Conservation (phyloP, 2,329 filamentous ascomycete species). For the Aspergillus bombycis region DNA sequence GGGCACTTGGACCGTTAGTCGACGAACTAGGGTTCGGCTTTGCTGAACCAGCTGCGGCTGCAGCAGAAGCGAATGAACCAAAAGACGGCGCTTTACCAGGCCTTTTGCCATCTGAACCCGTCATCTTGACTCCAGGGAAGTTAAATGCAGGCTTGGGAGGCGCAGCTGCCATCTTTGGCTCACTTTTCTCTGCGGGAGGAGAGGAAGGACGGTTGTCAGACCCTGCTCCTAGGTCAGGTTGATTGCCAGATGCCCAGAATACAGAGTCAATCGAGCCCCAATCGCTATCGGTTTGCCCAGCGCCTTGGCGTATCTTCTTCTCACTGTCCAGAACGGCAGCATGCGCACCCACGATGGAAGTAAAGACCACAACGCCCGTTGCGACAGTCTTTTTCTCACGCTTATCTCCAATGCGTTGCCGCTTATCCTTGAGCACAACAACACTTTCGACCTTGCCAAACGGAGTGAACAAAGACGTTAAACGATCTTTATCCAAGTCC, state of each 20-base stretch:
- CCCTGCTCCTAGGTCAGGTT: slow-evolving; percentile 49
- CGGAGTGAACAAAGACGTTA: slow-evolving; percentile 52
- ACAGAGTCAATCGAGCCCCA: slow-evolving; percentile 58
- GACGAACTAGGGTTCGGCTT: slow-evolving; percentile 30
- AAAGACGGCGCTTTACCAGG: slow-evolving; percentile 45
- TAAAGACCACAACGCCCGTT: slow-evolving; percentile 60
- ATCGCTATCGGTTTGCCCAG: slow-evolving; percentile 38
- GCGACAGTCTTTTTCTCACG: slow-evolving; percentile 56
- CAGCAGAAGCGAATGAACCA: slow-evolving; percentile 43
- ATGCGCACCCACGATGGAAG: slow-evolving; percentile 61
- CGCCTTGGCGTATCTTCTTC: slow-evolving; percentile 33
- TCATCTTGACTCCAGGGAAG: slow-evolving; percentile 38
- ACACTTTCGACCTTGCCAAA: slow-evolving; percentile 63
- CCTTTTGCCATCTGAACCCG: slow-evolving; percentile 21
- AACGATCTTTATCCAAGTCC: slow-evolving; percentile 51
- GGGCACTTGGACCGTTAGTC: slow-evolving; percentile 32
- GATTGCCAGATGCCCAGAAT: slow-evolving; percentile 57
- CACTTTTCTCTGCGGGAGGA: slow-evolving; percentile 16
- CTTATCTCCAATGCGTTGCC: slow-evolving; percentile 52
- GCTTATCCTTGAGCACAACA: slow-evolving; percentile 60
- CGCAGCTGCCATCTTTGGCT: slow-evolving; percentile 15
- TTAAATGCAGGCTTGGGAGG: slow-evolving; percentile 34
- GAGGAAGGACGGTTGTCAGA: slow-evolving; percentile 15
- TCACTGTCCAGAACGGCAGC: slow-evolving; percentile 57
- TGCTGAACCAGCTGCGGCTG: slow-evolving; percentile 28